Evolutionary conservation across 805 yeast species (phyloP), one percentile per base, ranked within the genome.

Genomic region (Zygotorulaspora florentina): DNA sequence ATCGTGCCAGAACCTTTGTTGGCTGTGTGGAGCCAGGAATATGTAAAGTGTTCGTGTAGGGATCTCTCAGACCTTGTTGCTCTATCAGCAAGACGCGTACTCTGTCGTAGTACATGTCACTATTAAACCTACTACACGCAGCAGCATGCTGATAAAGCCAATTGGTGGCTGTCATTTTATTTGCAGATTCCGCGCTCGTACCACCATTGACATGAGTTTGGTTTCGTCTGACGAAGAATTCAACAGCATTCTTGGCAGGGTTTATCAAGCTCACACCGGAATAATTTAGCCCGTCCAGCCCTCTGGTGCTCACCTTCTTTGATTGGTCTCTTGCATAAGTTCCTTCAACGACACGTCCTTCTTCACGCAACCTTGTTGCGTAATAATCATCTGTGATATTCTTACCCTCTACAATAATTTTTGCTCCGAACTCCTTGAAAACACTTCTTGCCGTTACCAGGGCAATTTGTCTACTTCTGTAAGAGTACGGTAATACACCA

Each of bases 401-500:
- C 51, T 76, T 78, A 35, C 99, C 99, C 43, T 87, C 85, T 16
- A 79, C 76, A 31, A 93, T 72, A 41, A 90, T 80, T 50, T 80
- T 79, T 18, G 96, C 86, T 3, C 99, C 99, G 71, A 93, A 91
- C 67, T 90, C 98, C 53, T 89, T 76, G 68, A 78, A 93, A 1
- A 89, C 81, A 12, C 95, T 83, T 46, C 95, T 77, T 0, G 99
- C 97, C 5, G 97, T 83, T 5, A 93, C 95, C 34, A 91, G 71
- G 48, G 93, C 90, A 29, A 93, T 90, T 1, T 88, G 77, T 55
- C 98, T 77, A 39, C 95, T 93, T 67, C 88, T 88, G 66, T 88
- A 91, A 2, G 96, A 85, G 54, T 83, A 85, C 2, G 98, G 96
- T 54, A 93, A 77, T 35, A 87, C 72, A 20, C 85, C 87, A 30